These are phyloP conservation scores for Phyllosticta citribraziliensis DNA, from an alignment of 2,329 filamentous ascomycete species.

Conservation along the genomic window DNA sequence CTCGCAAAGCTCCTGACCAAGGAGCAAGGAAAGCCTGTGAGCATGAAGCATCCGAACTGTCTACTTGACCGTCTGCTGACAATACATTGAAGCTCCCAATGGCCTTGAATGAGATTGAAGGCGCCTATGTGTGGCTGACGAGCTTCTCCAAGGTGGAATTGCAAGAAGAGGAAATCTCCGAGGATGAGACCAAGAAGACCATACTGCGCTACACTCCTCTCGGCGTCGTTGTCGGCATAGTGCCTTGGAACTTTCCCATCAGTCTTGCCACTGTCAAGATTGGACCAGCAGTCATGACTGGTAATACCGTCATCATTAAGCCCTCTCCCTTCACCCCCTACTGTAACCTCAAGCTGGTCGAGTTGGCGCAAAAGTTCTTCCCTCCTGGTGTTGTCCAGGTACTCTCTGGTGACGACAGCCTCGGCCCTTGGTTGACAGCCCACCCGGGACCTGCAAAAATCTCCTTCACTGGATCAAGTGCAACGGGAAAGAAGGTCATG, in stretches of 20 bases:
- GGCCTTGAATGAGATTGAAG: constrained; percentile 15
- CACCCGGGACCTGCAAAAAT: constrained; percentile 54
- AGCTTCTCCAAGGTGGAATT: constrained; percentile 25
- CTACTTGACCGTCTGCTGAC: not conserved
- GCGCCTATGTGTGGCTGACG: constrained; percentile 19
- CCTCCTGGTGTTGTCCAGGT: constrained; percentile 52
- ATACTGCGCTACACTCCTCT: constrained; percentile 35
- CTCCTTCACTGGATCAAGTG: constrained; percentile 52
- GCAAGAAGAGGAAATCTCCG: constrained; percentile 30
- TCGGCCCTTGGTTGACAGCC: constrained; percentile 49
- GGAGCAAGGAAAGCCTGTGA: constrained; percentile 19
- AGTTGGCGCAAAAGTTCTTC: constrained; percentile 42
- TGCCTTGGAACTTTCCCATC: constrained; percentile 43
- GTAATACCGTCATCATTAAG: constrained; percentile 48
- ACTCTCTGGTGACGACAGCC: constrained; percentile 48
- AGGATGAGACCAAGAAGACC: constrained; percentile 39
- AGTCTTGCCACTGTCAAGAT: constrained; percentile 44
- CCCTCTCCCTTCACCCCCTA: constrained; percentile 49
- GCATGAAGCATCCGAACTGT: not conserved
- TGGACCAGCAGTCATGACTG: constrained; percentile 46
- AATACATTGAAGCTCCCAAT: constrained; percentile 10
- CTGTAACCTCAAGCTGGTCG: constrained; percentile 47
- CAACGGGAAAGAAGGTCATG: constrained; percentile 51
- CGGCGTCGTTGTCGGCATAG: constrained; percentile 34
- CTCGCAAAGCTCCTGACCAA: constrained; percentile 17